These are phyloP conservation scores for Diaporthe citri DNA, from an alignment of 2,329 filamentous ascomycete genomes.

Conservation along the genomic window DNA sequence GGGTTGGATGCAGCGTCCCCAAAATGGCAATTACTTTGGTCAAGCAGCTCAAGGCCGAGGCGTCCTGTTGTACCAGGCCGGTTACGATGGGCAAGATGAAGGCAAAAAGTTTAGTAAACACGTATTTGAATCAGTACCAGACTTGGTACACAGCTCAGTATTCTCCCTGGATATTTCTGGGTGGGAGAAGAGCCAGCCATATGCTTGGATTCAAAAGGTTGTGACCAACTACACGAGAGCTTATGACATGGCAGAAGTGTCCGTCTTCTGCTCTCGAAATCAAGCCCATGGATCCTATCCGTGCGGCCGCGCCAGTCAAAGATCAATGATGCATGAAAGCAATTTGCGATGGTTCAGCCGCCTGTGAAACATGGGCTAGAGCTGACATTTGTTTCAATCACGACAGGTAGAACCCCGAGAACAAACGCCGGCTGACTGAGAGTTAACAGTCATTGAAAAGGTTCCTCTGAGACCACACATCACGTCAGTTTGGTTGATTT, in stretches of 20 bases:
- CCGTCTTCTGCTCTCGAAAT: too few relatives aligned
- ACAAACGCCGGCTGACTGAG: background rate
- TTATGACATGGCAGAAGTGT: too few relatives aligned
- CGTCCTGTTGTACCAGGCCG: too few relatives aligned
- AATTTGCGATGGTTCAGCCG: background rate
- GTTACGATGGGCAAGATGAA: background rate
- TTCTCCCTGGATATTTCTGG: too few relatives aligned
- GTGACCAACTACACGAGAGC: accelerated
- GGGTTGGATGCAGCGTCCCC: background rate
- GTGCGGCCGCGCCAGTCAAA: too few relatives aligned
- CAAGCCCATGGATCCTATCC: background rate
- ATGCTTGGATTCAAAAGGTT: background rate
- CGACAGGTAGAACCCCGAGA: constrained; percentile 11
- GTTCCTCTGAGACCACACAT: background rate
- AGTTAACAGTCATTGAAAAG: constrained; percentile 4
- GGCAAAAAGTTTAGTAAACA: too few relatives aligned
- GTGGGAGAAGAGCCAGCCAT: too few relatives aligned
- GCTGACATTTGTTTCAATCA: constrained; percentile 13
- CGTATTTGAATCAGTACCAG: too few relatives aligned
- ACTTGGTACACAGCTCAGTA: too few relatives aligned
- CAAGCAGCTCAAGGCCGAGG: background rate
- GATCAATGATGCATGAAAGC: background rate
- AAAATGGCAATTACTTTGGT: background rate
- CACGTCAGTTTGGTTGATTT: background rate
- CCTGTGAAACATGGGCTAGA: constrained; percentile 20